Percentiles rank a stretch among this genome's conserved stretches.
Evolutionary conservation across 1,284 basidiomycete genomes (phyloP).

Genomic region (Volvariella surrecta): DNA sequence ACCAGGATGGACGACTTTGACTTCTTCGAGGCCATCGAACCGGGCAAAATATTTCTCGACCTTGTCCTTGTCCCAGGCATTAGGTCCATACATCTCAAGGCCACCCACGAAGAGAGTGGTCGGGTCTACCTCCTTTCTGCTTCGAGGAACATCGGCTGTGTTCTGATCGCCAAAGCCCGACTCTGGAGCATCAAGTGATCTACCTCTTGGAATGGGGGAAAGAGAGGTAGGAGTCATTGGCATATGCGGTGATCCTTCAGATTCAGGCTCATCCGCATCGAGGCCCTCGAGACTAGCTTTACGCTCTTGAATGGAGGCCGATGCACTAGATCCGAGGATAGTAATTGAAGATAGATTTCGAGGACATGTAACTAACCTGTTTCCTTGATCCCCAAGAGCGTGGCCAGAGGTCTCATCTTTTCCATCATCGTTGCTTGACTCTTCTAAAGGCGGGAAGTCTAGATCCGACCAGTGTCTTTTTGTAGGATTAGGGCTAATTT

Average conservation of each 20-base stretch:
- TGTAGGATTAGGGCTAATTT: background rate
- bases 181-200: conserved; percentile 20
- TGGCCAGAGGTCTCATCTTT: no score
- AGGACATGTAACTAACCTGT: no score
- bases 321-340: no score
- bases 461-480: conserved; percentile 26
- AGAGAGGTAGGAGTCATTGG: conserved; percentile 38
- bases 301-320: conserved; percentile 14
- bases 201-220: conserved; percentile 38
- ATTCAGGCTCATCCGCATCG: conserved; percentile 17
- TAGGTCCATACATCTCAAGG: conserved; percentile 51
- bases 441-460: conserved; percentile 32
- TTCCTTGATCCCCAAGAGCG: no score
- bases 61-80: conserved; percentile 59
- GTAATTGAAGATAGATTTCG: no score
- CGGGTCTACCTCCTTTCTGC: conserved; percentile 39
- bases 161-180: no score
- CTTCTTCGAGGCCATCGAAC: conserved; percentile 54
- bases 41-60: conserved; percentile 47
- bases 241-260: conserved; percentile 38
- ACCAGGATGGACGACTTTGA: conserved; percentile 61
- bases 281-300: conserved; percentile 16
- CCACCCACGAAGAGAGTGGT: conserved; percentile 70
- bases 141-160: background rate
- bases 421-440: background rate